A percentile compares a stretch with the other conserved stretches of the same genome.
Evolutionary conservation across 2,329 filamentous ascomycete genomes (phyloP).

Genomic region (Colletotrichum orbiculare): DNA sequence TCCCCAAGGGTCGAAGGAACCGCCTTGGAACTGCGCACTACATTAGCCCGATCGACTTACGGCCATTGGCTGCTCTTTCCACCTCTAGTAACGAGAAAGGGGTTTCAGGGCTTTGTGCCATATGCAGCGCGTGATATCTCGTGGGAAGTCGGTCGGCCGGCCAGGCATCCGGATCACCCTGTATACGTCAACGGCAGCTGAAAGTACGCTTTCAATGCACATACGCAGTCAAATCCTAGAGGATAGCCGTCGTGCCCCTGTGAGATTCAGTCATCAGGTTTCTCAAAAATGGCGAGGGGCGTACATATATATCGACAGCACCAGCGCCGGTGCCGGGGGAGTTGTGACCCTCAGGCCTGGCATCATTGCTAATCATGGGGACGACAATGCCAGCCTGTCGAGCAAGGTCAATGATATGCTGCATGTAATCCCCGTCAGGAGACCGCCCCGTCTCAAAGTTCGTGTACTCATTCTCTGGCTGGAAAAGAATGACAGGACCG

Average conservation of each 20-base stretch:
- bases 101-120: slow-evolving; percentile 68
- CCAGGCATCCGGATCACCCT: slow-evolving; percentile 58
- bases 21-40: slow-evolving; percentile 70
- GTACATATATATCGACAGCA: slow-evolving; percentile 53
- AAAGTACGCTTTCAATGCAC: neutral
- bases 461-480: slow-evolving; percentile 87
- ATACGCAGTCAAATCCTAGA: slow-evolving; percentile 66
- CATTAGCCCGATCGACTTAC: too few species aligned
- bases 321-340: slow-evolving; percentile 68
- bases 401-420: slow-evolving; percentile 76
- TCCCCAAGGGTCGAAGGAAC: slow-evolving; percentile 80
- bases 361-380: slow-evolving; percentile 82
- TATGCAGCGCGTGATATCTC: slow-evolving; percentile 55
- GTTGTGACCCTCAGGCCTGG: slow-evolving; percentile 67
- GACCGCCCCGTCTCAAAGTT: slow-evolving; percentile 52
- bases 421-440: slow-evolving; percentile 75
- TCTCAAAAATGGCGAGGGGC: neutral
- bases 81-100: slow-evolving; percentile 70
- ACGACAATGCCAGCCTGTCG: slow-evolving; percentile 76
- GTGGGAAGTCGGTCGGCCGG: slow-evolving; percentile 44
- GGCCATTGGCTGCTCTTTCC: neutral
- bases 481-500: slow-evolving; percentile 81
- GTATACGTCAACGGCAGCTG: neutral
- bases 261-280: neutral
- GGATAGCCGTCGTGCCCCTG: slow-evolving; percentile 70